These are phyloP conservation scores for Phytophthora ohioensis DNA, from an alignment of 352 stramenopile species.

Conservation along the genomic window DNA sequence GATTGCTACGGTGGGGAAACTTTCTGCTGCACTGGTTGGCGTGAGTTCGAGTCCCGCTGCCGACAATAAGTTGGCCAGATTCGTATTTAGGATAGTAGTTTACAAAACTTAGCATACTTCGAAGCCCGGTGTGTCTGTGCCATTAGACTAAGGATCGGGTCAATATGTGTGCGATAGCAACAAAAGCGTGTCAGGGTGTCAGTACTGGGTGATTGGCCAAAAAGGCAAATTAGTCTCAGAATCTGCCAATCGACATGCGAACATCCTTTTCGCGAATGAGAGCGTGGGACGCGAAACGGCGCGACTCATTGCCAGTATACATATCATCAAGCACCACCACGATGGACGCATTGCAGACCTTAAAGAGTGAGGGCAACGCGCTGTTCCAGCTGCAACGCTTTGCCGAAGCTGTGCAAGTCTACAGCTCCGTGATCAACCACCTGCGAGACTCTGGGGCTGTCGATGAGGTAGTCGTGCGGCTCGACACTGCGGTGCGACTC, in stretches of 20 bases:
- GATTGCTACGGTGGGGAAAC: slow-evolving; percentile 5
- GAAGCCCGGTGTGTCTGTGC: slow-evolving; percentile 90
- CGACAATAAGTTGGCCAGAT: slow-evolving; percentile 11
- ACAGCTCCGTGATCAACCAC: slow-evolving; percentile 48
- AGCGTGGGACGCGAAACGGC: slow-evolving; percentile 17
- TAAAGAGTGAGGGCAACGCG: slow-evolving; percentile 70
- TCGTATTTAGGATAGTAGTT: slow-evolving; percentile 31
- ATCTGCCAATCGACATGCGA: slow-evolving; percentile 87
- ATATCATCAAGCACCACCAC: background rate
- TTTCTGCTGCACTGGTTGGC: slow-evolving; percentile 8
- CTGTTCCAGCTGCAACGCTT: slow-evolving; percentile 61
- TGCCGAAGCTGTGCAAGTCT: slow-evolving; percentile 56
- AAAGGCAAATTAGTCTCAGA: slow-evolving; percentile 64
- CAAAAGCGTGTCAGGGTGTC: slow-evolving; percentile 81
- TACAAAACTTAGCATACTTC: slow-evolving; percentile 71
- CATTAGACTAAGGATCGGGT: slow-evolving; percentile 93
- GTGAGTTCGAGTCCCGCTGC: slow-evolving; percentile 71
- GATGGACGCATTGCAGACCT: slow-evolving; percentile 47
- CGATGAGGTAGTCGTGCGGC: slow-evolving; percentile 17
- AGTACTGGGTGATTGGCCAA: slow-evolving; percentile 68
- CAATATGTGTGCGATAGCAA: slow-evolving; percentile 87
- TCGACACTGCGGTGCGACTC: slow-evolving; percentile 65
- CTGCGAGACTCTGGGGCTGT: background rate
- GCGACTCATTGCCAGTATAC: background rate
- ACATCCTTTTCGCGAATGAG: slow-evolving; percentile 50